Base-by-base conservation (phyloP, 768 basidiomycete genomes). In the Suillus ampliporus region DNA sequence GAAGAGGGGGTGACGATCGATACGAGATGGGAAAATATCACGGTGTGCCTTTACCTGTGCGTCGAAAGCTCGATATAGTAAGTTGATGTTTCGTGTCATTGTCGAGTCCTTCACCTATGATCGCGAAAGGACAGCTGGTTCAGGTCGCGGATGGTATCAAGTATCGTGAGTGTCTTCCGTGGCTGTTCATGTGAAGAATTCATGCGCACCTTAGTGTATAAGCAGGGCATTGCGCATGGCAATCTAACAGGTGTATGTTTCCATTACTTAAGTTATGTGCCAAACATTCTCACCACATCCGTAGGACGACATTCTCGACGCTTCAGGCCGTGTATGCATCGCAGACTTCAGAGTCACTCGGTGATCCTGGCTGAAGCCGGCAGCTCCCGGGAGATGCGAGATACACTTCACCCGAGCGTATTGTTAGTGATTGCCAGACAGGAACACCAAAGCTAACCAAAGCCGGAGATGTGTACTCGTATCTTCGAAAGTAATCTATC, bases 1-100 rank as follows among this genome's bases (percentile, higher is more conserved):
- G 38, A 46, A 21, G 43, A 23, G 13, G 66, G 57, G 38, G 60
- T 57, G 15, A 37, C 60, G 43, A 64, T 63, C 35, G 64, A 68
- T 41, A 66, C 66, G 52, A 62, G 65, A 43, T 85, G 83, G 83
- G 76, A 76, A 26, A 67, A 71, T 50, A 72, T 83, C 5, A 78
- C 77, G 76, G 84, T 84, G 57, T 60, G 81, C 43, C 23, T 92
- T 35, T 53, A 34, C 2, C 52, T 53, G 13, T 4, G 13, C 7
- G 2, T n/a, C n/a, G 2, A n/a, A 53, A 35, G 34, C 7, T 35
- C 7, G 7, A 53, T 35, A 35, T 53, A 14, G 51, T 53, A 35
- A n/a, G 51, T 53, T 15, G 31, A 19, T 52, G 13, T 5, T 52
- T 52, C 6, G 31, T 34, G 11, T 5, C 19, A 52, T 8, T n/a